phyloP scores from a whole-genome alignment of 1,284 basidiomycete species.

The Schizophyllum commune region DNA sequence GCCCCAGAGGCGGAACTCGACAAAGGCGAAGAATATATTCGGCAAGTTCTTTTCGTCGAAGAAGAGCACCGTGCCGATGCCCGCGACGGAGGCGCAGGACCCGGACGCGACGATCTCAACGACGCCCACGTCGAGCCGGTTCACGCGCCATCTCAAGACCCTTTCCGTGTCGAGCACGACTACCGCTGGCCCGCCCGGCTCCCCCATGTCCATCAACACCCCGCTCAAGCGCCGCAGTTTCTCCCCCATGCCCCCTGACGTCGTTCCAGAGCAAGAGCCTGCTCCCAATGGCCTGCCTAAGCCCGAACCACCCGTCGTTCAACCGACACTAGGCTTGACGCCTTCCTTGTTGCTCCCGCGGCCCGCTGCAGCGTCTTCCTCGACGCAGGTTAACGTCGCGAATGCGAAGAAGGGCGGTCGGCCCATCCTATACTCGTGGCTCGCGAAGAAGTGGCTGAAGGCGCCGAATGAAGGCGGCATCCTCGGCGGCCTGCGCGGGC shows the following conservation, averaged over 20 bases:
- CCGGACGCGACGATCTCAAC: conserved; percentile 7
- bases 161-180: neutral
- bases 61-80: conserved; percentile 18
- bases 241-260: neutral
- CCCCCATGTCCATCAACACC: neutral
- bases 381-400: conserved; percentile 32
- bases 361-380: conserved; percentile 11
- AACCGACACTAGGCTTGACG: conserved; percentile 9
- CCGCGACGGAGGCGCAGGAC: conserved; percentile 7
- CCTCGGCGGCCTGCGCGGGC: neutral
- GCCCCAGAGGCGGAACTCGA: conserved; percentile 6
- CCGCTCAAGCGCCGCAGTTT: neutral
- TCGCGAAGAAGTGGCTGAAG: conserved; percentile 75
- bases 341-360: conserved; percentile 4
- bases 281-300: too few species aligned
- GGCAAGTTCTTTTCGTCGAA: conserved; percentile 69
- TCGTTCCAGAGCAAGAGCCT: neutral
- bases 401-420: conserved; percentile 22
- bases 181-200: neutral
- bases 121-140: conserved; percentile 13
- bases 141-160: conserved; percentile 9
- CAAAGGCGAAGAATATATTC: conserved; percentile 57
- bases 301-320: neutral
- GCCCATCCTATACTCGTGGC: conserved; percentile 72
- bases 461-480: conserved; percentile 20